phyloP scores from a whole-genome alignment of 2,329 filamentous ascomycete genomes.

The Hirsutella minnesotensis region DNA sequence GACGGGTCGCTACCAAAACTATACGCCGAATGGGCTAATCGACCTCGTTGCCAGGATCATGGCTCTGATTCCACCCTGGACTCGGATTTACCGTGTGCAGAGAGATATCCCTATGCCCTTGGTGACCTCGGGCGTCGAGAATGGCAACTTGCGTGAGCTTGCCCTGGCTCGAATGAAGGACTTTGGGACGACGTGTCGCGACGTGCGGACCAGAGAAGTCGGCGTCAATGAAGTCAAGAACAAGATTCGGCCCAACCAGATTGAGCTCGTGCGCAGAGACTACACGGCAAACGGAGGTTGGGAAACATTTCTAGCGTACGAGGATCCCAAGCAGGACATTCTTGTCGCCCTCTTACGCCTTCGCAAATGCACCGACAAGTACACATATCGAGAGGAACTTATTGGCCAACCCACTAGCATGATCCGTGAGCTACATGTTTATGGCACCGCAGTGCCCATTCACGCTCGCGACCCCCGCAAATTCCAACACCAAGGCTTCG shows the following conservation, averaged over 20 bases:
- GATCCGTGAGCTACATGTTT: constrained; percentile 90
- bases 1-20: constrained; percentile 95
- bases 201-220: constrained; percentile 91
- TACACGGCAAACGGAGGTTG: constrained; percentile 93
- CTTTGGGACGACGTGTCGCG: constrained; percentile 91
- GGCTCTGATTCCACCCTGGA: constrained; percentile 92
- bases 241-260: constrained; percentile 92
- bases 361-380: constrained; percentile 79
- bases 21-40: constrained; percentile 92
- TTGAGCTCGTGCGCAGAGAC: constrained; percentile 87
- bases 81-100: constrained; percentile 95
- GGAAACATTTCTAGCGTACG: constrained; percentile 97
- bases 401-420: constrained; percentile 78
- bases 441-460: constrained; percentile 93
- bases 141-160: constrained; percentile 88
- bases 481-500: constrained; percentile 97
- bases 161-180: constrained; percentile 98
- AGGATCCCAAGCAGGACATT: constrained; percentile 97
- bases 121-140: constrained; percentile 97
- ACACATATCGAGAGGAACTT: constrained; percentile 86
- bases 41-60: constrained; percentile 95
- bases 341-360: constrained; percentile 81
- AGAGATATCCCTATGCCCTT: constrained; percentile 99
- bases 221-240: constrained; percentile 99
- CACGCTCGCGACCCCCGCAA: constrained; percentile 91